Conservation (phyloP, 1,284 basidiomycete genomes). For the Sanghuangporus weigelae region DNA sequence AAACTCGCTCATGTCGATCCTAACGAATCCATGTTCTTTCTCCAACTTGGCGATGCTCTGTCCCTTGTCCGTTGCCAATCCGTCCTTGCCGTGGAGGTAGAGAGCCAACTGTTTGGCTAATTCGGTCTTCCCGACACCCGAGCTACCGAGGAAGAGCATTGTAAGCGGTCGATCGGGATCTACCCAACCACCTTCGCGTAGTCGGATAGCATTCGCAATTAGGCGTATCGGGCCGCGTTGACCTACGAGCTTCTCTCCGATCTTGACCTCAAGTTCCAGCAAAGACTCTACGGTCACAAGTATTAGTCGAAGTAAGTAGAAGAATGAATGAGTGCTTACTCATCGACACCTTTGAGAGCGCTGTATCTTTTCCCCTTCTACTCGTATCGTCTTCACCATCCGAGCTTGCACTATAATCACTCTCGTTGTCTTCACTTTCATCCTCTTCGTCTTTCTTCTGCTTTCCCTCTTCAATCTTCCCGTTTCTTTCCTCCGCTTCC, state of each 20-base stretch:
- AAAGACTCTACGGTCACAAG: not conserved
- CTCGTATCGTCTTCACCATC: not conserved
- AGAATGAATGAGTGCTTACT: not conserved
- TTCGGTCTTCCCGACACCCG: slow-evolving; percentile 16
- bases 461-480: not conserved
- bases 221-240: slow-evolving; percentile 12
- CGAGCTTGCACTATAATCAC: not conserved
- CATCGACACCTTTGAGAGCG: not conserved
- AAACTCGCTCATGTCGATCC: slow-evolving; percentile 15
- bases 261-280: not conserved
- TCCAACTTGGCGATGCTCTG: slow-evolving; percentile 6
- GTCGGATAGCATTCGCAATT: slow-evolving; percentile 9
- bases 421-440: not conserved
- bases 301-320: not conserved
- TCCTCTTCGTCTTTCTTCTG: not conserved
- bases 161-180: slow-evolving; percentile 15
- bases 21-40: slow-evolving; percentile 1
- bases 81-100: slow-evolving; percentile 5
- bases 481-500: not conserved
- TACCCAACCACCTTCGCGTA: slow-evolving; percentile 13
- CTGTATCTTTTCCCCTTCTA: too few relatives aligned
- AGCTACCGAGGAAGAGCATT: slow-evolving; percentile 17
- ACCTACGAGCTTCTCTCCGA: slow-evolving; percentile 10
- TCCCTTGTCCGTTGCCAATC: not conserved
- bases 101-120: slow-evolving; percentile 13